These are phyloP conservation scores for Ophiobolus disseminans DNA, from an alignment of 2,329 filamentous ascomycete species.

Conservation along the genomic window DNA sequence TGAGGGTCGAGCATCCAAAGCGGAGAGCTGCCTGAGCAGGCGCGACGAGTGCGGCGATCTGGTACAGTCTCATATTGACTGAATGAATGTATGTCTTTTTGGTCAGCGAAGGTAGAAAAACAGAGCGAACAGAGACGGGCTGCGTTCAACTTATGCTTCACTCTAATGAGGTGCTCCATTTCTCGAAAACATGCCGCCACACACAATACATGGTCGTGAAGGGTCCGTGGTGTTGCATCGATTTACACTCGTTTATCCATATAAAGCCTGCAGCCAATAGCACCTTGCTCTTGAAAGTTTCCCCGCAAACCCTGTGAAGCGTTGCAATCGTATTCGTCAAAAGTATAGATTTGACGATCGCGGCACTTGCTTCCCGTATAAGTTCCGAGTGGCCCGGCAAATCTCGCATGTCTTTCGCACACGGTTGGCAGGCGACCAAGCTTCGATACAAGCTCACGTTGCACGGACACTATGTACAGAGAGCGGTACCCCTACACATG, in stretches of 20 bases:
- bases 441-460: background rate
- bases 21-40: slow-evolving; percentile 23
- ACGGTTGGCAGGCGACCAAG: background rate
- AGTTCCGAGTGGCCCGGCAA: background rate
- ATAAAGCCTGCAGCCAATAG: slow-evolving; percentile 1
- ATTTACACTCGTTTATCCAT: slow-evolving; percentile 10
- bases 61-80: slow-evolving; percentile 13
- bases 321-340: background rate
- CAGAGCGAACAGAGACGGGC: background rate
- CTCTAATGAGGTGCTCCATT: background rate
- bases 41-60: slow-evolving; percentile 9
- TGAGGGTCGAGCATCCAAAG: slow-evolving; percentile 30
- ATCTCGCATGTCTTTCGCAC: background rate
- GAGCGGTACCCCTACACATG: background rate
- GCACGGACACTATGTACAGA: background rate
- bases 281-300: background rate
- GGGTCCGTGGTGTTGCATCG: slow-evolving; percentile 1
- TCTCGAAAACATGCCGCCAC: background rate
- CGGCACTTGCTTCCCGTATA: slow-evolving; percentile 4
- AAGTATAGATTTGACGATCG: background rate
- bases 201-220: background rate
- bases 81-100: background rate
- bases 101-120: background rate
- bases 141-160: background rate
- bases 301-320: background rate